These are phyloP conservation scores for Picocystis sp. DNA, from an alignment of 163 green algal species.

Conservation along the genomic window DNA sequence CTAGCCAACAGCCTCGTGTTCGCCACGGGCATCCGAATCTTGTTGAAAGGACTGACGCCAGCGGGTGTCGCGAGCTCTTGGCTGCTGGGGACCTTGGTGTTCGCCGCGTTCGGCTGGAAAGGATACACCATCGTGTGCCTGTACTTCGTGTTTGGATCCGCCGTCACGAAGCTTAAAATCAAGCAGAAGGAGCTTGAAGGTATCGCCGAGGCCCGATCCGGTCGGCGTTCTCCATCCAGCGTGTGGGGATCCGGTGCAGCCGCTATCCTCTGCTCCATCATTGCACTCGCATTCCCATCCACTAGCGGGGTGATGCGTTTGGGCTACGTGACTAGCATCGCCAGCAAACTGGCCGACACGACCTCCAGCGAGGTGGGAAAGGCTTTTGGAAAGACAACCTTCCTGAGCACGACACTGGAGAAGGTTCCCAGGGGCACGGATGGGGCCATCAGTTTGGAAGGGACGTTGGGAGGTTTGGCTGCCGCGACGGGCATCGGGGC, in stretches of 20 bases:
- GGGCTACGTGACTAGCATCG: conserved; percentile 86
- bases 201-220: conserved; percentile 66
- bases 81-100: conserved; percentile 55
- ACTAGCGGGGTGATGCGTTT: conserved; percentile 35
- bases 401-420: conserved; percentile 71
- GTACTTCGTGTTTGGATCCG: conserved; percentile 87
- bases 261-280: conserved; percentile 49
- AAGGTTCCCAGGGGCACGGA: conserved; percentile 84
- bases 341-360: conserved; percentile 91
- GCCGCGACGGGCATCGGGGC: conserved; percentile 39
- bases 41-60: conserved; percentile 48
- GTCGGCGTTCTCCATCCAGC: conserved; percentile 39
- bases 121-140: conserved; percentile 75
- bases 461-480: conserved; percentile 55
- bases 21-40: conserved; percentile 25
- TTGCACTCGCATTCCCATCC: conserved; percentile 25
- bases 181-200: conserved; percentile 85
- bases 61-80: conserved; percentile 54
- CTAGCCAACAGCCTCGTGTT: neutral
- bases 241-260: conserved; percentile 84
- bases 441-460: conserved; percentile 82
- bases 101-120: conserved; percentile 58
- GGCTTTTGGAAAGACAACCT: conserved; percentile 87
- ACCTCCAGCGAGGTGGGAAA: conserved; percentile 90
- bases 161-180: conserved; percentile 80